These are phyloP conservation scores for Phenoliferia sp. DNA, from an alignment of 1,284 basidiomycete species.

Conservation along the genomic window DNA sequence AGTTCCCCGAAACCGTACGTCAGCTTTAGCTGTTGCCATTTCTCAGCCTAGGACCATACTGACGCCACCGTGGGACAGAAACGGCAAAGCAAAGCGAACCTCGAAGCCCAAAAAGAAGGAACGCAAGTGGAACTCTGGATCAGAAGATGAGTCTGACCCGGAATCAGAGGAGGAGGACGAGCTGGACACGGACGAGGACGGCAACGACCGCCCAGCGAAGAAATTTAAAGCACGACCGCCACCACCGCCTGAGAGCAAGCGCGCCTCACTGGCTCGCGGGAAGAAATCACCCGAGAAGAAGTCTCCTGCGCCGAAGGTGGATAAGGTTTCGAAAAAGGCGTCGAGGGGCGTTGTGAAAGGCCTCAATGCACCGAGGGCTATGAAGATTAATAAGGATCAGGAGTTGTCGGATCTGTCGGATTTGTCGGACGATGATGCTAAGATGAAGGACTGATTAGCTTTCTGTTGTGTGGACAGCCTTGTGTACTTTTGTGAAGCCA, in stretches of 20 bases:
- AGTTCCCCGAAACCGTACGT: background rate
- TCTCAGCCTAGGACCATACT: background rate
- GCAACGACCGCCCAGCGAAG: background rate
- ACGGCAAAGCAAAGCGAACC: background rate
- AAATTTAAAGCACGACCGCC: constrained; percentile 1
- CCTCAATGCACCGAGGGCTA: background rate
- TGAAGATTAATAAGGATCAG: background rate
- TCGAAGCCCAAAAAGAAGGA: constrained; percentile 16
- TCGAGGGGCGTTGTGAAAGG: background rate
- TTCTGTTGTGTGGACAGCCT: too few species aligned
- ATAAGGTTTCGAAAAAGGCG: background rate
- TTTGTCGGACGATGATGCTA: constrained; percentile 7
- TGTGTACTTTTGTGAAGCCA: too few species aligned
- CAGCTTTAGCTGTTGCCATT: too few species aligned
- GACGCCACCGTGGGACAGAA: background rate
- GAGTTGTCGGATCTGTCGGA: background rate
- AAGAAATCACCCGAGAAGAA: background rate
- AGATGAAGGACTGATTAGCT: too few species aligned
- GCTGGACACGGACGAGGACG: constrained; percentile 5
- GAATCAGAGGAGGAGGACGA: constrained; percentile 25
- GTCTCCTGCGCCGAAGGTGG: background rate
- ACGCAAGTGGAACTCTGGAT: background rate
- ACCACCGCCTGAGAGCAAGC: background rate
- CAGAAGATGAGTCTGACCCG: constrained; percentile 4
- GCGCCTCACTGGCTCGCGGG: background rate